Evolutionary conservation across 768 basidiomycete genomes (phyloP).

Genomic region (Leucocoprinus leucothites): DNA sequence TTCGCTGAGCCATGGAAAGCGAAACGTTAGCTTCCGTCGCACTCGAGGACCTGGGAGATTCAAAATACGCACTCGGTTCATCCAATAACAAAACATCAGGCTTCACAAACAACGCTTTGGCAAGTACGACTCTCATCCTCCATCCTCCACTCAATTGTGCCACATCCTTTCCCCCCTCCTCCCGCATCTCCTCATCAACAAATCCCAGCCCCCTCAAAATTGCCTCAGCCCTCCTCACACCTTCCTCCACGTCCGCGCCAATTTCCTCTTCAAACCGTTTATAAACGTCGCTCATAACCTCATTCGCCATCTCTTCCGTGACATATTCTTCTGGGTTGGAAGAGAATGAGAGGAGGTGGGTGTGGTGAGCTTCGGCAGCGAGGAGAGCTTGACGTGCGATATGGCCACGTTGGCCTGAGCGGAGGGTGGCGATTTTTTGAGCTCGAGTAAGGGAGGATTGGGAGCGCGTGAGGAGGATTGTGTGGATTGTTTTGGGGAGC

Average conservation of each 20-base stretch:
- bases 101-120: constrained; percentile 52
- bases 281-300: constrained; percentile 23
- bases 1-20: too few relatives aligned
- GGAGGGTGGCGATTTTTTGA: constrained; percentile 45
- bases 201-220: constrained; percentile 65
- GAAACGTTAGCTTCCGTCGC: too few relatives aligned
- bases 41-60: too few relatives aligned
- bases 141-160: constrained; percentile 60
- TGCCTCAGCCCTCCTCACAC: constrained; percentile 44
- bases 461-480: constrained; percentile 21
- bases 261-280: constrained; percentile 21
- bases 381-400: constrained; percentile 52
- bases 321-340: constrained; percentile 27
- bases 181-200: constrained; percentile 27
- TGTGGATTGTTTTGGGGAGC: constrained; percentile 22
- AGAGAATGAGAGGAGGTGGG: constrained; percentile 15
- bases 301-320: constrained; percentile 23
- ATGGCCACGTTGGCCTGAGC: constrained; percentile 56
- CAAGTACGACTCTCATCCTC: constrained; percentile 58
- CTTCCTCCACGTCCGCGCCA: constrained; percentile 32
- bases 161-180: constrained; percentile 32
- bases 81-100: constrained; percentile 59
- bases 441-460: constrained; percentile 28
- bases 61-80: constrained; percentile 38
- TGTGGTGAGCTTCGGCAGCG: constrained; percentile 38